Percentiles rank a stretch among this genome's conserved stretches.
phyloP scores from a whole-genome alignment of 208 protist species.

The Balamuthia mandrillaris region DNA sequence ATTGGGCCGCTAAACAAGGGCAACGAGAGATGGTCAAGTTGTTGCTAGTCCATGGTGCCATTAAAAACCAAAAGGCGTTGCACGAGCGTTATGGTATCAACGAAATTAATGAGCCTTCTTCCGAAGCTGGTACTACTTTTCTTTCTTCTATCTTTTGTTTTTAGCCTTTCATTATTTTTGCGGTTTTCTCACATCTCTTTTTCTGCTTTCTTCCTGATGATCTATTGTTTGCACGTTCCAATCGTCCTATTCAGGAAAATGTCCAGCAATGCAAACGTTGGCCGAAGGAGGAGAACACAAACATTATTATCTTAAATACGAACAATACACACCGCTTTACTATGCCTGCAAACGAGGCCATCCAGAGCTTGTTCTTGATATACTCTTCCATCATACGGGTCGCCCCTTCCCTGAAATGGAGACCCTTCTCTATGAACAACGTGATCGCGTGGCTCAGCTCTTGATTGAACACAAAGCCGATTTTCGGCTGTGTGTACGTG shows the following conservation, averaged over 20 bases:
- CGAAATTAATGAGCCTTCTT: not conserved
- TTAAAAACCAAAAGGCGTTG: constrained; percentile 25
- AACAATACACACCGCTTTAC: constrained; percentile 31
- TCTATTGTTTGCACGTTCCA: not conserved
- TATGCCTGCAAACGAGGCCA: constrained; percentile 28
- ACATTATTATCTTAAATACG: constrained; percentile 35
- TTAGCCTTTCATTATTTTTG: not conserved
- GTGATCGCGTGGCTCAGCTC: no score
- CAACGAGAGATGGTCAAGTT: constrained; percentile 30
- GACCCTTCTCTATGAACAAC: no score
- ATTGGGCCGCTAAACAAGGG: not conserved
- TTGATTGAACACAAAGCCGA: no score
- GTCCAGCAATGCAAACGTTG: not conserved
- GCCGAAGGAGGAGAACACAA: not conserved
- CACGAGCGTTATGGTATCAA: constrained; percentile 31
- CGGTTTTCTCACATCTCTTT: not conserved
- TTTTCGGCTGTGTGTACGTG: no score
- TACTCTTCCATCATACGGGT: no score
- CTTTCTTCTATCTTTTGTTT: not conserved
- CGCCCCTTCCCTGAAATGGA: no score
- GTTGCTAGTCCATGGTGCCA: constrained; percentile 28
- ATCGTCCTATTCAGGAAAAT: not conserved
- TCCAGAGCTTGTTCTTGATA: not conserved
- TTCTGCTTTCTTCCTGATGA: not conserved
- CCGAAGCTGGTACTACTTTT: not conserved